Percentiles rank a stretch among this genome's conserved stretches.
Conservation (phyloP, 345 rosid genomes). For the Pugionium cornutum region DNA sequence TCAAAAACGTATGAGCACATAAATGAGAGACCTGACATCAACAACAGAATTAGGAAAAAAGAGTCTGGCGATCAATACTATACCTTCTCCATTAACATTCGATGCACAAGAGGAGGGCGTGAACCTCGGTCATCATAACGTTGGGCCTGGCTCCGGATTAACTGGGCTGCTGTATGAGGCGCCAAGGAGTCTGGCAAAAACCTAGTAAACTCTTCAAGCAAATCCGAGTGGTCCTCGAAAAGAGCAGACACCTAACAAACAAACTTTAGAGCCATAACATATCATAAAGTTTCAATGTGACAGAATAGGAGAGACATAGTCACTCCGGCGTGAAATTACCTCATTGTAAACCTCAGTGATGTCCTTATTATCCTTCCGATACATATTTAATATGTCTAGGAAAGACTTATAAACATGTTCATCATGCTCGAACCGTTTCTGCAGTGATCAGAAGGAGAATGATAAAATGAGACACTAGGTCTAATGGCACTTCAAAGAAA, state of each 20-base stretch:
- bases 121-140: conserved; percentile 56
- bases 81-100: conserved; percentile 72
- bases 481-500: conserved; percentile 15
- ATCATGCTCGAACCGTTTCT: conserved; percentile 81
- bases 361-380: conserved; percentile 85
- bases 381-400: conserved; percentile 83
- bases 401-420: conserved; percentile 90
- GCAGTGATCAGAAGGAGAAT: conserved; percentile 37
- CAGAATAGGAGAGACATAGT: conserved; percentile 16
- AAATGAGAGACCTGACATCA: conserved; percentile 22
- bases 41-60: not conserved
- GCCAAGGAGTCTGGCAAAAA: conserved; percentile 81
- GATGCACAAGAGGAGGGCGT: conserved; percentile 49
- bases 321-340: conserved; percentile 37
- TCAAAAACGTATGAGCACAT: conserved; percentile 21
- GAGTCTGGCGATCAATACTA: not conserved
- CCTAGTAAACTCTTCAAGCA: conserved; percentile 87
- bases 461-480: conserved; percentile 6
- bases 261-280: conserved; percentile 11
- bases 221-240: conserved; percentile 75
- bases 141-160: conserved; percentile 55
- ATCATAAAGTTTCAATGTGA: conserved; percentile 2
- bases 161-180: conserved; percentile 47
- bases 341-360: conserved; percentile 86
- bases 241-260: conserved; percentile 68